Conservation (phyloP, 2,329 filamentous ascomycete genomes). For the Arthrobotrys pseudoclavata region DNA sequence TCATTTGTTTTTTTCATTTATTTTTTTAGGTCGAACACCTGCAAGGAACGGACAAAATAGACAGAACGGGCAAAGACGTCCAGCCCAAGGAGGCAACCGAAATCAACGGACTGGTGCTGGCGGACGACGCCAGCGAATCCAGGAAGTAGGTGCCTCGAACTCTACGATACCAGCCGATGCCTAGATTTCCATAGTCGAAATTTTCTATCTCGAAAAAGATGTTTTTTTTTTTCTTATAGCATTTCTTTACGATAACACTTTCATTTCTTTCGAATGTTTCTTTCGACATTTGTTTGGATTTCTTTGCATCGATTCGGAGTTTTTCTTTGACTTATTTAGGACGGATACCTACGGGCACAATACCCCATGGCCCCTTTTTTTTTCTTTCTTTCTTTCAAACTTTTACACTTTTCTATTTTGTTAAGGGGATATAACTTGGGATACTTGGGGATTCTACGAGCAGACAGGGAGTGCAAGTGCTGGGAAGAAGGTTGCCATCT, state of each 20-base stretch:
- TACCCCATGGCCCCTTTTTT: constrained; percentile 21
- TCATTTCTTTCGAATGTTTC: constrained; percentile 31
- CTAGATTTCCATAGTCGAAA: constrained; percentile 28
- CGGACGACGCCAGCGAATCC: constrained; percentile 16
- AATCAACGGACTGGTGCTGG: constrained; percentile 11
- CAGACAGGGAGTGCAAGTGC: neutral
- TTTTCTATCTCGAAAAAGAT: constrained; percentile 32
- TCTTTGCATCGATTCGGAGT: constrained; percentile 47
- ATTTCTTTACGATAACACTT: constrained; percentile 40
- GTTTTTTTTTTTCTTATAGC: constrained; percentile 7
- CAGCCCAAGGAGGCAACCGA: constrained; percentile 38
- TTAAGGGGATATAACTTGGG: constrained; percentile 7
- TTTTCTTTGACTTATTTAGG: constrained; percentile 22
- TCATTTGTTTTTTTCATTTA: constrained; percentile 47
- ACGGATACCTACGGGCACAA: constrained; percentile 29
- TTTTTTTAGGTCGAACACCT: constrained; percentile 49
- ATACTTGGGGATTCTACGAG: constrained; percentile 5
- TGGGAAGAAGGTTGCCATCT: constrained; percentile 11
- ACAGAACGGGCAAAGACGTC: constrained; percentile 29
- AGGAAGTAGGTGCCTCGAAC: constrained; percentile 25
- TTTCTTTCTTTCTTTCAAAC: constrained; percentile 13
- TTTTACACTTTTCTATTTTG: constrained; percentile 34
- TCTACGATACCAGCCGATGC: constrained; percentile 20
- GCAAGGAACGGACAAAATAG: constrained; percentile 19
- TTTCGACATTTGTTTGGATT: constrained; percentile 31